A percentile compares a stretch with the other conserved stretches of the same genome.
phyloP scores from a whole-genome alignment of 148 eudicot species.

The Simmondsia chinensis region DNA sequence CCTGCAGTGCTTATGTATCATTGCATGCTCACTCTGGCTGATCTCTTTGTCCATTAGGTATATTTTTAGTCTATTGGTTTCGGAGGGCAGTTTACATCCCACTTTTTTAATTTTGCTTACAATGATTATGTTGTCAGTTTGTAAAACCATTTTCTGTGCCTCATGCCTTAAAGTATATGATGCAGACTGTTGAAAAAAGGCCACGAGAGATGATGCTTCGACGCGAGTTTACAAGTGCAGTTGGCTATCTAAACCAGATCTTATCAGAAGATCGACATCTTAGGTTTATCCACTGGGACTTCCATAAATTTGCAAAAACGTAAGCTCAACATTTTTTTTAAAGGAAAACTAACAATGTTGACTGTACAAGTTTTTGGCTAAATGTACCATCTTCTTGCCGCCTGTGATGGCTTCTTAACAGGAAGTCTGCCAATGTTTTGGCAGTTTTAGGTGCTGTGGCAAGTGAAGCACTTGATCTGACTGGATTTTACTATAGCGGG shows the following conservation, averaged over 20 bases:
- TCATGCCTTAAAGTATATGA: conserved; percentile 1
- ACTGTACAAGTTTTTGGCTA: conserved; percentile 9
- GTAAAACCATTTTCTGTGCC: no score
- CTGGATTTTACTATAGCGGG: conserved; percentile 94
- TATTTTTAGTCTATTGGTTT: no score
- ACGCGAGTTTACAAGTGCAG: conserved; percentile 92
- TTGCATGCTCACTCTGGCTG: no score
- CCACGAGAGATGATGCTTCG: conserved; percentile 98
- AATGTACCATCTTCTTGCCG: conserved; percentile 11
- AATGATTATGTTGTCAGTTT: no score
- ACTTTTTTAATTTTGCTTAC: no score
- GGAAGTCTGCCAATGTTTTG: conserved; percentile 95
- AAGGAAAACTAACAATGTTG: background rate
- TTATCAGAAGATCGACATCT: conserved; percentile 69
- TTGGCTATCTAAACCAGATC: conserved; percentile 88
- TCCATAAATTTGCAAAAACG: conserved; percentile 97
- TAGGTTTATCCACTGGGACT: conserved; percentile 91
- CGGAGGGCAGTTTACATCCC: no score
- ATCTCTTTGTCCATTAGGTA: no score
- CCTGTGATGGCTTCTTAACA: no score
- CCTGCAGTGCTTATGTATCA: no score
- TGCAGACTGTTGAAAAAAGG: conserved; percentile 96
- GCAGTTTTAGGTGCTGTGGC: conserved; percentile 92
- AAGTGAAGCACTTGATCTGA: conserved; percentile 85
- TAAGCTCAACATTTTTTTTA: conserved; percentile 24